Evolutionary conservation across 2,329 filamentous ascomycete genomes (phyloP), one percentile per base, ranked within the genome.

Genomic region (Hypocrella siamensis): DNA sequence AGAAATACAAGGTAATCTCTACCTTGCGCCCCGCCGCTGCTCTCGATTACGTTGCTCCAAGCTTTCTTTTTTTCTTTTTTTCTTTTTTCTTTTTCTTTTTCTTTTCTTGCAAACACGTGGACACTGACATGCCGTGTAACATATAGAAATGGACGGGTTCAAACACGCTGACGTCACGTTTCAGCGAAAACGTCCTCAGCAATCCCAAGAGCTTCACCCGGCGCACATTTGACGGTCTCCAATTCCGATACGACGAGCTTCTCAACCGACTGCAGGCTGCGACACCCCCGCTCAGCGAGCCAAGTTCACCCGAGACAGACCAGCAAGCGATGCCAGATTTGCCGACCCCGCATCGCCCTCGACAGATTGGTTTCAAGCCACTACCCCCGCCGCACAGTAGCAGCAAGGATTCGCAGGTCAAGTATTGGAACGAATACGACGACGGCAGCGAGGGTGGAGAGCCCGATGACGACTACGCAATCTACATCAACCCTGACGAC

Each of bases 341-440:
- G 3, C 21, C 27, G 3, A 26, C 22, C 9, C 31, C 34, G 8
- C 6, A 36, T 19, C 30, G 38, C 19, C 28, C 35, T 30, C 46
- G 38, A 19, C 35, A 34, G 17, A 42, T 45, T 31, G 38, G 38
- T 19, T 56, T 55, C 33, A 45, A 51, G 5, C 41, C 44, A 14
- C 40, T 56, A 3, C 51, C 52, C 3, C 46, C 50, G 8, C 41
- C 52, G 5, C 35, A 42, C 11, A 38, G 43, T 22, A n/a, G n/a
- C n/a, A n/a, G n/a, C n/a, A n/a, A n/a, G n/a, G 33, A 43, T 6
- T 42, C 50, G 6, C 48, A 50, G 31, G 44, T 54, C 12, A 58
- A 61, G 28, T 90, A 88, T 48, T 92, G 83, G 82, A 88, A 82
- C 51, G 83, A 92, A 51, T 90, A 88, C 51, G 83, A 92, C 42